These are phyloP conservation scores for cucumber (Cucumis sativus) DNA, from an alignment of 306 rosid species.

Conservation along the genomic window DNA sequence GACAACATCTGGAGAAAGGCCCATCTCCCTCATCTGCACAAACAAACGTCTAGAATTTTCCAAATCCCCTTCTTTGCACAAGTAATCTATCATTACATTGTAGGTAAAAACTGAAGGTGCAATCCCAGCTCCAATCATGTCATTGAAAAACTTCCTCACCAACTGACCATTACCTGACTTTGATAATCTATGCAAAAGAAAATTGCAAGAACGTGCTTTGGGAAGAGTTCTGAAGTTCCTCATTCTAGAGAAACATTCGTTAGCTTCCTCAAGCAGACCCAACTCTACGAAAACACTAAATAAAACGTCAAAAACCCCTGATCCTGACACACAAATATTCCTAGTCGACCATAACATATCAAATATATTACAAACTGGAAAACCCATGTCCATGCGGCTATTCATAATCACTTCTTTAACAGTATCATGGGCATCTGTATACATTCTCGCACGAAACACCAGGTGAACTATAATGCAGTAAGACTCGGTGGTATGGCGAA, in stretches of 20 bases:
- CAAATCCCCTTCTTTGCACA: slow-evolving; percentile 66
- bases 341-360: slow-evolving; percentile 68
- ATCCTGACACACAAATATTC: slow-evolving; percentile 41
- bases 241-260: slow-evolving; percentile 59
- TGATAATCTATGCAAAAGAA: slow-evolving; percentile 55
- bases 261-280: slow-evolving; percentile 72
- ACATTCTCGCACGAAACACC: slow-evolving; percentile 52
- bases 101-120: slow-evolving; percentile 61
- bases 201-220: slow-evolving; percentile 72
- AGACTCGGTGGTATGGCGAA: slow-evolving; percentile 44
- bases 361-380: slow-evolving; percentile 48
- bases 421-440: slow-evolving; percentile 34
- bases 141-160: slow-evolving; percentile 40
- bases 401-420: slow-evolving; percentile 49
- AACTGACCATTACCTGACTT: slow-evolving; percentile 41
- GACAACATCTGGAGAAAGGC: slow-evolving; percentile 54
- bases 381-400: slow-evolving; percentile 15
- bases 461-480: slow-evolving; percentile 66
- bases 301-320: slow-evolving; percentile 71
- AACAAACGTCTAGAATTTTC: slow-evolving; percentile 49
- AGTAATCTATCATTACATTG: slow-evolving; percentile 58
- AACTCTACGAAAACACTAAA: slow-evolving; percentile 79
- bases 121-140: slow-evolving; percentile 60
- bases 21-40: slow-evolving; percentile 48
- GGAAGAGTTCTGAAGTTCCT: slow-evolving; percentile 56